These are phyloP conservation scores for Mycena venus DNA, from an alignment of 768 basidiomycete species.

Conservation along the genomic window DNA sequence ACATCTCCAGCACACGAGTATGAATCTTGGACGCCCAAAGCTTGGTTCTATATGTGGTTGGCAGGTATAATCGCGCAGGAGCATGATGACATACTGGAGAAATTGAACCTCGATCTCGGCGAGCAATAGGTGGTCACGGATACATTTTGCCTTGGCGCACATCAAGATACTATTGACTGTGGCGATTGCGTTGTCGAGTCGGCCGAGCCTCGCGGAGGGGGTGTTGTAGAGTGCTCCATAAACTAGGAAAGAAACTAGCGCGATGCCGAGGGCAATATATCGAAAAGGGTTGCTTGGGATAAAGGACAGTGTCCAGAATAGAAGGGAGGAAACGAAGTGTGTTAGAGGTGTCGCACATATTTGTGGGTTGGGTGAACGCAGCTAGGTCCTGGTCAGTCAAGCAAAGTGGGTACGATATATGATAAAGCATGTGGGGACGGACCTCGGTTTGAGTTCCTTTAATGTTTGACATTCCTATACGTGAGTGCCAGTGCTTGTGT, in stretches of 20 bases:
- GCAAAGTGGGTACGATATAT: too few species aligned
- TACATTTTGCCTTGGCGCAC: background rate
- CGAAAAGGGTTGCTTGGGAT: background rate
- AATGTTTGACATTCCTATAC: conserved; percentile 30
- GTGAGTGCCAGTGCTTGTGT: conserved; percentile 25
- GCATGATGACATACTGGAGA: background rate
- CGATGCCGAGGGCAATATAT: background rate
- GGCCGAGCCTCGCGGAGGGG: background rate
- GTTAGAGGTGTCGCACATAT: background rate
- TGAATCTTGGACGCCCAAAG: background rate
- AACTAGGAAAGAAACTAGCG: background rate
- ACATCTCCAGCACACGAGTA: background rate
- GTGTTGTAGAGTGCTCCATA: background rate
- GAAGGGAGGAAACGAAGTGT: background rate
- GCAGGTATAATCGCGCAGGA: too few species aligned
- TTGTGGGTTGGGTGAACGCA: background rate
- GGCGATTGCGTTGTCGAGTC: background rate
- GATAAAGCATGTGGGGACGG: conserved; percentile 24
- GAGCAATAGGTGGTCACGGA: background rate
- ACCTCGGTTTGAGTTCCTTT: conserved; percentile 27
- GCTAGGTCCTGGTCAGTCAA: too few species aligned
- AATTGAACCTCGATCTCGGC: background rate
- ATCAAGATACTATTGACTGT: background rate
- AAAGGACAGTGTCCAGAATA: background rate
- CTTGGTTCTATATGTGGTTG: background rate